phyloP scores from a whole-genome alignment of 805 yeast species.

The Ogataea philodendri region DNA sequence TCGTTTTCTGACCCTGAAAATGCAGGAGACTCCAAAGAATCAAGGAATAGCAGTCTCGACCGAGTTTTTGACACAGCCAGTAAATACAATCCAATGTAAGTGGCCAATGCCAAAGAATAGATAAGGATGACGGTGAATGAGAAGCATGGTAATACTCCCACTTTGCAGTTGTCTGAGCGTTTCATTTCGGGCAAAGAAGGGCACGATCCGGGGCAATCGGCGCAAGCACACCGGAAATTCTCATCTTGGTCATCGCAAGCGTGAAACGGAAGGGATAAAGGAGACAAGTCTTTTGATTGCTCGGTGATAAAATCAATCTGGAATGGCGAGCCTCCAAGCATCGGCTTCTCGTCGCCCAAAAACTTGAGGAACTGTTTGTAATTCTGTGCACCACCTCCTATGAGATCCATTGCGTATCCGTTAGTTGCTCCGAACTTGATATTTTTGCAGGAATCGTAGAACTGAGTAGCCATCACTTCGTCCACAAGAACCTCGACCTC shows the following conservation, averaged over 20 bases:
- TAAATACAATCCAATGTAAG: constrained; percentile 12
- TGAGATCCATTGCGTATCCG: constrained; percentile 93
- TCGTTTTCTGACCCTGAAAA: constrained; percentile 10
- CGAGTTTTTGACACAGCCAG: constrained; percentile 9
- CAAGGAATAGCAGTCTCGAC: constrained; percentile 15
- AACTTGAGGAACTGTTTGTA: constrained; percentile 76
- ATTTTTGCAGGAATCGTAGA: constrained; percentile 82
- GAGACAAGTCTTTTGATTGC: constrained; percentile 26
- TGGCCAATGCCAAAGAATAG: constrained; percentile 36
- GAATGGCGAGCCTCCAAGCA: constrained; percentile 93
- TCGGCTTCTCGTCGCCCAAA: constrained; percentile 90
- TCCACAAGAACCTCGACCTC: constrained; percentile 67
- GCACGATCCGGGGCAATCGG: constrained; percentile 83
- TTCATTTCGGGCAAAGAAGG: constrained; percentile 58
- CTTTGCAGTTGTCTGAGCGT: constrained; percentile 43
- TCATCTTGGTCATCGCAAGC: constrained; percentile 58
- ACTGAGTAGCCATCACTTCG: constrained; percentile 54
- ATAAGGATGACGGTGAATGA: constrained; percentile 58
- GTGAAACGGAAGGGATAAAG: constrained; percentile 31
- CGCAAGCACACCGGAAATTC: constrained; percentile 76
- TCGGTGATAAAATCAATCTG: constrained; percentile 75
- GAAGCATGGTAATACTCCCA: constrained; percentile 72
- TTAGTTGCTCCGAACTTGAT: constrained; percentile 93
- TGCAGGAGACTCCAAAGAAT: constrained; percentile 16
- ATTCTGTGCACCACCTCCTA: constrained; percentile 94